Evolutionary conservation across 192 early-diverging fungal genomes (phyloP).

Genomic region (Backusella australiensis): DNA sequence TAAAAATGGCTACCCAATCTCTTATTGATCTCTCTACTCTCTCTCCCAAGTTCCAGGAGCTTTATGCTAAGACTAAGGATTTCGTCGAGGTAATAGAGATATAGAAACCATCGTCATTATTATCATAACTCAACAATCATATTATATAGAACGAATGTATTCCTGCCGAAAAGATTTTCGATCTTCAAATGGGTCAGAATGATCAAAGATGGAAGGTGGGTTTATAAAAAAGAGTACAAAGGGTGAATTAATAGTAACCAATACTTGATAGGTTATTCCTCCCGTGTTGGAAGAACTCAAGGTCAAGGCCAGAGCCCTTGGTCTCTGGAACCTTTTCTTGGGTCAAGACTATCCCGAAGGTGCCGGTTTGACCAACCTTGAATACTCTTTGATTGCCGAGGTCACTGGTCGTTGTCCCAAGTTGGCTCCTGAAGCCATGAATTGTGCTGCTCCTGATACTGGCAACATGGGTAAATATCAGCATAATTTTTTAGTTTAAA

Average conservation of each 20-base stretch:
- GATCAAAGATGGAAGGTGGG: conserved; percentile 82
- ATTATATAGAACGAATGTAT: conserved; percentile 81
- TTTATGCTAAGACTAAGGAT: conserved; percentile 54
- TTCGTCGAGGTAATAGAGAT: conserved; percentile 56
- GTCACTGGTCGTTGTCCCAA: conserved; percentile 77
- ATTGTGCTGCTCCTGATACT: conserved; percentile 94
- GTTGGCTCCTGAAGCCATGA: conserved; percentile 89
- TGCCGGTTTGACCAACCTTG: conserved; percentile 89
- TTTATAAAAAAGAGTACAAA: too few relatives aligned
- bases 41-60: conserved; percentile 52
- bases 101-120: neutral
- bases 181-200: conserved; percentile 67
- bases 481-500: neutral
- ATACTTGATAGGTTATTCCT: conserved; percentile 60
- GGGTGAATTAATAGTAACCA: too few relatives aligned
- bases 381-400: conserved; percentile 92
- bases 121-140: neutral
- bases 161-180: conserved; percentile 81
- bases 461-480: conserved; percentile 80
- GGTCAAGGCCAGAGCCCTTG: conserved; percentile 75
- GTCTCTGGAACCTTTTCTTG: conserved; percentile 97
- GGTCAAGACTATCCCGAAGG: conserved; percentile 66
- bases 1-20: conserved; percentile 32
- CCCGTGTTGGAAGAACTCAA: conserved; percentile 89
- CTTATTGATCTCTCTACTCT: conserved; percentile 34